Base-by-base conservation (phyloP, 768 basidiomycete species). In the Kwoniella shandongensis region DNA sequence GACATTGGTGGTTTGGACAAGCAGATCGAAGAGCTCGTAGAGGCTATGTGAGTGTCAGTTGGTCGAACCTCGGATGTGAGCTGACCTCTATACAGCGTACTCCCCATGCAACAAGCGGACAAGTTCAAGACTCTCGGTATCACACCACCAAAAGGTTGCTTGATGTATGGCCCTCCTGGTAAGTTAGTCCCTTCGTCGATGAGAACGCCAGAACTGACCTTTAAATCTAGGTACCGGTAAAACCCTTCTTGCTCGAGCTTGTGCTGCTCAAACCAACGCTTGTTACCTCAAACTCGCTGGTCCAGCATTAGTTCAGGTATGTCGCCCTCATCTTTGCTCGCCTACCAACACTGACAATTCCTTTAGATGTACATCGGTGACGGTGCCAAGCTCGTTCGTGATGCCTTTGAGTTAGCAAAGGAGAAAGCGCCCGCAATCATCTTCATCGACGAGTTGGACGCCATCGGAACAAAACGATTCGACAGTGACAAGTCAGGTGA, bases 111-210 rank as follows among this genome's bases (percentile, higher is more conserved):
- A 73, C 91, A 99, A 75, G 88, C 91, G 11, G 96, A 98, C 53
- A 92, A 91, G 76, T 99, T 99, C 82, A 97, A 98, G 81, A 91
- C 87, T 1, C 78, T 99, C n/a, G 96, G 96, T 30, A 98, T 99
- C 72, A 89, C 86, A 62, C 91, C 96, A 25, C 96, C 96, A 7
- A 99, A 99, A 78, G 96, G 96, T 29, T 93, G 89, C 69, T 78
- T 99, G 59, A 99, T 99, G 96, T 98, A 98, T 70, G 96, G 96
- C 6, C 92, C 96, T 58, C 96, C 96, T 67, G 93, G 92, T 89
- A 62, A 48, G 78, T 64, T n/a, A 30, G 11, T 4, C 13, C 15
- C 42, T 32, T 18, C 18, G 15, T n/a, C 12, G 12, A 32, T n/a
- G 13, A 3, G 27, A n/a, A 38, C 7, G 32, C 32, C 17, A 11